These are phyloP conservation scores for Kappamyces sp. DNA, from an alignment of 192 early-diverging fungal species.

Conservation along the genomic window DNA sequence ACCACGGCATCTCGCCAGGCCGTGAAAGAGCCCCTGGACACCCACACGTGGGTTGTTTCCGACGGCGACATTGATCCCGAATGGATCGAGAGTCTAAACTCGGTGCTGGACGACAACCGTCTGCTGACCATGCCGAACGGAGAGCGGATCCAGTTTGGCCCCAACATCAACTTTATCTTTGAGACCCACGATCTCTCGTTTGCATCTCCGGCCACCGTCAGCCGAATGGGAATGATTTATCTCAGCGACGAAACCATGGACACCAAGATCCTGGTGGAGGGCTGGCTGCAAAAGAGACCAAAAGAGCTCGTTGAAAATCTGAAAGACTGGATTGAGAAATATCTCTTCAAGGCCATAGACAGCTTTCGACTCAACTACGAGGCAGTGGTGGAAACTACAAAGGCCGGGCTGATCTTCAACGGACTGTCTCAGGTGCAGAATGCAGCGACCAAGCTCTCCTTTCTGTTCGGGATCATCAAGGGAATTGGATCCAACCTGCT, in stretches of 20 bases:
- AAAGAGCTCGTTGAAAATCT: slow-evolving; percentile 22
- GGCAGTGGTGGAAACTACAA: slow-evolving; percentile 42
- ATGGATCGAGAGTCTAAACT: slow-evolving; percentile 58
- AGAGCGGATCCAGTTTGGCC: slow-evolving; percentile 57
- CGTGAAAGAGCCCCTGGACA: slow-evolving; percentile 42
- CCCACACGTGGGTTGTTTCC: slow-evolving; percentile 51
- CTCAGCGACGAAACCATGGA: slow-evolving; percentile 55
- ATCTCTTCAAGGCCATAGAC: slow-evolving; percentile 40
- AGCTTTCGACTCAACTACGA: slow-evolving; percentile 40
- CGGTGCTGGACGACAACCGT: slow-evolving; percentile 54
- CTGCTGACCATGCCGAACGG: slow-evolving; percentile 58
- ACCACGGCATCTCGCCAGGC: slow-evolving; percentile 54
- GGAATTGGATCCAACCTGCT: slow-evolving; percentile 47
- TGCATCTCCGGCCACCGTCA: slow-evolving; percentile 57
- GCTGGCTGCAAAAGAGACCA: slow-evolving; percentile 34
- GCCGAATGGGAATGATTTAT: slow-evolving; percentile 63
- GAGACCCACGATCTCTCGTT: slow-evolving; percentile 56
- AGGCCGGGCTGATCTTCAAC: slow-evolving; percentile 42
- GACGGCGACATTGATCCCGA: slow-evolving; percentile 59
- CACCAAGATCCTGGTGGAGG: slow-evolving; percentile 30
- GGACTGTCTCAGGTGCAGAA: slow-evolving; percentile 42
- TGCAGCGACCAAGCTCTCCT: slow-evolving; percentile 25
- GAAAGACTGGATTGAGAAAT: slow-evolving; percentile 28
- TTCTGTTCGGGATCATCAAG: slow-evolving; percentile 41
- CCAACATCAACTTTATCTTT: slow-evolving; percentile 58